Evolutionary conservation across 1,139 yeast species (phyloP).

Genomic region (Yamadazyma buinensis): DNA sequence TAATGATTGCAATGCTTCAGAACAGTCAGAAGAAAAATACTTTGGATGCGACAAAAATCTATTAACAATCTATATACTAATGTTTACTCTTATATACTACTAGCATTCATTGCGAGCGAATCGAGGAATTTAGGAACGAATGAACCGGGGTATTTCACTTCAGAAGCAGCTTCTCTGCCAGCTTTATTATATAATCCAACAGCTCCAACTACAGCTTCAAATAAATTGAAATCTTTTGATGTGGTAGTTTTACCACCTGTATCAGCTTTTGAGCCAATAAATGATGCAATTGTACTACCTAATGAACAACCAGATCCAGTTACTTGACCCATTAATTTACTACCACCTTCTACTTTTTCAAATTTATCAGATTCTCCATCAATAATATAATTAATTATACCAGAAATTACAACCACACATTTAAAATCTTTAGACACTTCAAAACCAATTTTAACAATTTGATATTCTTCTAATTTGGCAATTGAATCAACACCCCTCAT

Average conservation of each 20-base stretch:
- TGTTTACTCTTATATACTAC: no score
- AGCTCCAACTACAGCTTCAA: constrained; percentile 55
- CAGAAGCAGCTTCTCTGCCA: constrained; percentile 51
- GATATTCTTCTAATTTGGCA: constrained; percentile 28
- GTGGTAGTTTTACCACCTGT: constrained; percentile 12
- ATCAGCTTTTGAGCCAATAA: constrained; percentile 45
- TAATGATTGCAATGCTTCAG: no score
- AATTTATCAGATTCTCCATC: constrained; percentile 7
- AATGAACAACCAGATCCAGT: constrained; percentile 90
- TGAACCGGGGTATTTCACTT: constrained; percentile 45
- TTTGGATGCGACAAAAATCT: no score
- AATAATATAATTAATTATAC: constrained; percentile 29
- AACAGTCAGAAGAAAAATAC: no score
- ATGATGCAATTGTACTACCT: constrained; percentile 69
- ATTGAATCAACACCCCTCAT: constrained; percentile 79
- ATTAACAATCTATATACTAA: no score
- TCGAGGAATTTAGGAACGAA: constrained; percentile 48
- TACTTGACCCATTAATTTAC: constrained; percentile 62
- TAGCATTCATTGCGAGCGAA: constrained; percentile 6
- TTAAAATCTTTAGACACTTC: constrained; percentile 53
- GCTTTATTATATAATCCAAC: constrained; percentile 62
- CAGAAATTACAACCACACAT: constrained; percentile 71
- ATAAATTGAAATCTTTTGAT: constrained; percentile 21
- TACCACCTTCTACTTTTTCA: constrained; percentile 52
- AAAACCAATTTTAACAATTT: constrained; percentile 37